Percentiles rank a stretch among this genome's conserved stretches.
Conservation (phyloP, 2,329 filamentous ascomycete genomes). For the Botrytis elliptica region DNA sequence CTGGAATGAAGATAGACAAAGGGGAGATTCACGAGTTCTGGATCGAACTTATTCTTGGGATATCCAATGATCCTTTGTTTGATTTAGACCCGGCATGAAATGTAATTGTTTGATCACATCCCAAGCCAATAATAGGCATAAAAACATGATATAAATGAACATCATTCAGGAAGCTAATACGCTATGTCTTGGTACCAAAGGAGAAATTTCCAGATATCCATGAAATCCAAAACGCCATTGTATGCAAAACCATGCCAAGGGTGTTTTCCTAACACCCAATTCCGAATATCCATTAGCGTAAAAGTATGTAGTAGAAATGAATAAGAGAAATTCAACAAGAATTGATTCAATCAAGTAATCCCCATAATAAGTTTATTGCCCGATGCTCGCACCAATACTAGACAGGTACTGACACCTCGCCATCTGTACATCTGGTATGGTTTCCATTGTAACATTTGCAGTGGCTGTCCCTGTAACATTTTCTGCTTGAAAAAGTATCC, state of each 20-base stretch:
- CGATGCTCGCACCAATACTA: conserved; percentile 18
- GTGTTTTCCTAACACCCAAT: not conserved
- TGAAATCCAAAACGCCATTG: not conserved
- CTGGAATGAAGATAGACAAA: not conserved
- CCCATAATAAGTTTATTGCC: not conserved
- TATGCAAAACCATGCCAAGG: not conserved
- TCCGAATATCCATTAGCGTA: not conserved
- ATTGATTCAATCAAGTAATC: not conserved
- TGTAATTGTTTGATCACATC: not conserved
- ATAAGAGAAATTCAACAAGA: not conserved
- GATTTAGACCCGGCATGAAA: not conserved
- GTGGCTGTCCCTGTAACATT: not conserved
- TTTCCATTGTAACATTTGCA: conserved; percentile 20
- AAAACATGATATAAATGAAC: not conserved
- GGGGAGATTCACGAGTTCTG: not conserved
- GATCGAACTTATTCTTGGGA: not conserved
- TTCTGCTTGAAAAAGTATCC: conserved; percentile 2
- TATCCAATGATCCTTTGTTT: not conserved
- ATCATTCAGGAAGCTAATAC: not conserved
- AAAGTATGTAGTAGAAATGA: not conserved
- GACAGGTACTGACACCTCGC: conserved; percentile 17
- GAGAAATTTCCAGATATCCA: not conserved
- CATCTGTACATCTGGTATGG: conserved; percentile 1
- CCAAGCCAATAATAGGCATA: not conserved
- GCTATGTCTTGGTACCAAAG: not conserved